Percentiles rank a stretch among this genome's conserved stretches.
Conservation (phyloP, 768 basidiomycete genomes). For the Boletus sensibilis region DNA sequence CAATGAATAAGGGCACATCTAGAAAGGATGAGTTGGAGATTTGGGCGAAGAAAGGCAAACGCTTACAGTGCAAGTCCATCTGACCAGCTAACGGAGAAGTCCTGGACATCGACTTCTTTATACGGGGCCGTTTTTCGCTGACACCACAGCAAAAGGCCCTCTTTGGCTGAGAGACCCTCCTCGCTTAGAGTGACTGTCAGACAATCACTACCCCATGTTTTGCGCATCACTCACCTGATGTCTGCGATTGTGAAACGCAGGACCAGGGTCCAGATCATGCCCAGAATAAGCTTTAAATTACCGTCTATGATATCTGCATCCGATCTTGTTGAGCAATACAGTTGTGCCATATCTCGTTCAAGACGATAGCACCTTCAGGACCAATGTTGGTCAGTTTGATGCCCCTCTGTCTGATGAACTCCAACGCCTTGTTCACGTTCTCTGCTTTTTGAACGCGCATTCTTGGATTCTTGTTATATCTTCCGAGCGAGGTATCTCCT, state of each 20-base stretch:
- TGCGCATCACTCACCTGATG: slow-evolving; percentile 68
- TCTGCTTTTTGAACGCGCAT: slow-evolving; percentile 97
- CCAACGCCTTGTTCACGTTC: slow-evolving; percentile 95
- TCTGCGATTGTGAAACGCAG: slow-evolving; percentile 97
- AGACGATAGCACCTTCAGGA: slow-evolving; percentile 68
- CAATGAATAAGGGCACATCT: slow-evolving; percentile 98
- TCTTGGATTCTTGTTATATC: slow-evolving; percentile 85
- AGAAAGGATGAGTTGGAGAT: slow-evolving; percentile 9
- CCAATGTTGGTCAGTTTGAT: slow-evolving; percentile 98
- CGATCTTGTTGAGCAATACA: slow-evolving; percentile 4
- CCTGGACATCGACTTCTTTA: slow-evolving; percentile 88
- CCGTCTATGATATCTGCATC: slow-evolving; percentile 94
- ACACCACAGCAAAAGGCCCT: slow-evolving; percentile 96
- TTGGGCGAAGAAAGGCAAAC: neutral
- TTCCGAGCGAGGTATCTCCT: slow-evolving; percentile 92
- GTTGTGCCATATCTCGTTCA: neutral
- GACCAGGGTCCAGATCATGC: slow-evolving; percentile 99
- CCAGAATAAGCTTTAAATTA: slow-evolving; percentile 97
- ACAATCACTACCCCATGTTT: neutral
- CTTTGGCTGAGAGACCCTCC: slow-evolving; percentile 98
- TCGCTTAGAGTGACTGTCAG: slow-evolving; percentile 53
- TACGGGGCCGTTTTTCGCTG: slow-evolving; percentile 94
- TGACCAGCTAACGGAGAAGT: slow-evolving; percentile 91
- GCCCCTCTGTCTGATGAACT: slow-evolving; percentile 91
- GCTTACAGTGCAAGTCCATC: slow-evolving; percentile 92